Evolutionary conservation across 2,329 filamentous ascomycete species (phyloP).

Genomic region (Ophiocordyceps sinensis): DNA sequence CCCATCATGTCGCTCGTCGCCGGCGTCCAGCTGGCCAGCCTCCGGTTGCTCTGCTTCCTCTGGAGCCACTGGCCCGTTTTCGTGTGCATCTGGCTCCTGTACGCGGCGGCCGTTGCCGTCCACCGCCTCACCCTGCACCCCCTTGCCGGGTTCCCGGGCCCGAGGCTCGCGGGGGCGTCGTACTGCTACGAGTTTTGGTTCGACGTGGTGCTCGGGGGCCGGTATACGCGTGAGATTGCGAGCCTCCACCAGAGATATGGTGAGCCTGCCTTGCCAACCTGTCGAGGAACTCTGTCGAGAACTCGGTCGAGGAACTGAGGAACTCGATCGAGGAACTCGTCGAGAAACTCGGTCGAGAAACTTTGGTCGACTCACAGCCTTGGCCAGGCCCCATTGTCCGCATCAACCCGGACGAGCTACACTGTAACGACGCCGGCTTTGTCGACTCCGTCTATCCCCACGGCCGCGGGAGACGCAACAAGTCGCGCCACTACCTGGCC

Average conservation of each 20-base stretch:
- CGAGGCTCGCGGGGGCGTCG: constrained; percentile 8
- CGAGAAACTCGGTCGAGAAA: not conserved
- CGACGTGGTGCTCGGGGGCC: constrained; percentile 8
- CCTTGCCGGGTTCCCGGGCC: constrained; percentile 8
- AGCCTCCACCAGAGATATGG: constrained; percentile 12
- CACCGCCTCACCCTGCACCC: constrained; percentile 7
- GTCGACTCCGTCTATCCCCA: not conserved
- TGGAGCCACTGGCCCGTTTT: too few relatives aligned
- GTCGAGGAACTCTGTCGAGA: too few relatives aligned
- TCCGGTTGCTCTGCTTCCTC: too few relatives aligned
- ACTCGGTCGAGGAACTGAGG: too few relatives aligned
- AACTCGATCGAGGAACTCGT: too few relatives aligned
- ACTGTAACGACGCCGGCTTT: constrained; percentile 1
- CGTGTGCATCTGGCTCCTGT: too few relatives aligned
- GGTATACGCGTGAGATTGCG: constrained; percentile 7
- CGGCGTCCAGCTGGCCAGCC: too few relatives aligned
- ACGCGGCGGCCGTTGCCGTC: not conserved
- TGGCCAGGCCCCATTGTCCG: constrained; percentile 2
- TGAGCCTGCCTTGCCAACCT: not conserved
- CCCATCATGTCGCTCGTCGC: too few relatives aligned
- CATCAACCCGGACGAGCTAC: constrained; percentile 2
- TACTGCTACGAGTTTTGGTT: constrained; percentile 12
- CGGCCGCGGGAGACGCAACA: not conserved
- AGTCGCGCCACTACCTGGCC: not conserved
- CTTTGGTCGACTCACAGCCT: not conserved